Evolutionary conservation across 129 eudicot genomes (phyloP).

Genomic region (Oenanthe sinensis): DNA sequence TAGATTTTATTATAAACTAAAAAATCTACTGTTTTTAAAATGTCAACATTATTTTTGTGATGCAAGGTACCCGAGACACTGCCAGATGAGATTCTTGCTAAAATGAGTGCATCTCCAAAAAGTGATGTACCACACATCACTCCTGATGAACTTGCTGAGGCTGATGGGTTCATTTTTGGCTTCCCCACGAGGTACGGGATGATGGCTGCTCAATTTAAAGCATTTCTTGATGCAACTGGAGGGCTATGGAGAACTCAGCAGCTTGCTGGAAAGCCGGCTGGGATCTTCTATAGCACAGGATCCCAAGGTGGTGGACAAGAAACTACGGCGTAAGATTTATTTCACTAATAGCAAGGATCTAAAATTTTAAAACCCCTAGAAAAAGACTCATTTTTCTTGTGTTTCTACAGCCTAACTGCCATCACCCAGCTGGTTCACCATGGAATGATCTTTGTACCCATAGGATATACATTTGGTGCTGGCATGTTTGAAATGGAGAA

Average conservation of each 20-base stretch:
- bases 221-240: slow-evolving; percentile 81
- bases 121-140: slow-evolving; percentile 65
- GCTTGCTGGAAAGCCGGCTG: slow-evolving; percentile 95
- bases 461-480: slow-evolving; percentile 74
- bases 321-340: slow-evolving; percentile 60
- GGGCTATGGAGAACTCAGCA: slow-evolving; percentile 86
- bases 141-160: slow-evolving; percentile 66
- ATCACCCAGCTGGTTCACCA: slow-evolving; percentile 90
- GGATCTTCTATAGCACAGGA: slow-evolving; percentile 79
- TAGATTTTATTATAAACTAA: neutral
- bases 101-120: slow-evolving; percentile 85
- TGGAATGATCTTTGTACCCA: slow-evolving; percentile 83
- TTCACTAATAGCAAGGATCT: slow-evolving; percentile 18
- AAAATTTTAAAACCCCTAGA: neutral
- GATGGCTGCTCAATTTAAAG: slow-evolving; percentile 86
- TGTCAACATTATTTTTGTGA: slow-evolving; percentile 3
- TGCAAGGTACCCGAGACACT: slow-evolving; percentile 69
- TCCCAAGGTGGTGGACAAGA: slow-evolving; percentile 95
- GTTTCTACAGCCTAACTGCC: slow-evolving; percentile 62
- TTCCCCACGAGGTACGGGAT: slow-evolving; percentile 87
- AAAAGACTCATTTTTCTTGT: neutral
- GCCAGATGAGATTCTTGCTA: slow-evolving; percentile 58
- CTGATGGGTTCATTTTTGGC: slow-evolving; percentile 85
- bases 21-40: neutral
- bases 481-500: slow-evolving; percentile 91